Conservation (phyloP, 352 stramenopile species). For the Saprolegnia parasitica region DNA sequence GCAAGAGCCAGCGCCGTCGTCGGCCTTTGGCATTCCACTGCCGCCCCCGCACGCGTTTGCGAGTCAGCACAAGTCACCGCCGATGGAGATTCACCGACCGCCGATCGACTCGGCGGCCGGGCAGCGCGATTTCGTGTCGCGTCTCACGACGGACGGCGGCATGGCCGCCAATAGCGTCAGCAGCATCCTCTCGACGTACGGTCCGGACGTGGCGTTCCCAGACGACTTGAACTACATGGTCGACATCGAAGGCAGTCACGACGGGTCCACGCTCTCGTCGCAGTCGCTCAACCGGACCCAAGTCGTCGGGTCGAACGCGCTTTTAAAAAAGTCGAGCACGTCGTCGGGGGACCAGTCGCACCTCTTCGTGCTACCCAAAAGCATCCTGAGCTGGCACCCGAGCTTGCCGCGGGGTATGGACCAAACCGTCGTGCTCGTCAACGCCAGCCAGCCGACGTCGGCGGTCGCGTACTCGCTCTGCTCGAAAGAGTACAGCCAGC, state of each 20-base stretch:
- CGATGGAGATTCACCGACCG: not conserved
- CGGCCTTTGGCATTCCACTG: not conserved
- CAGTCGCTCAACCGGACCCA: conserved; percentile 23
- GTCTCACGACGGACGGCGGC: conserved; percentile 5
- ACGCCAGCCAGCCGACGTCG: conserved; percentile 73
- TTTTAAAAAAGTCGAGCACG: not conserved
- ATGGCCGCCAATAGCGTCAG: no score
- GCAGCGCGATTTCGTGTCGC: conserved; percentile 5
- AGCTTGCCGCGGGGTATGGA: conserved; percentile 65
- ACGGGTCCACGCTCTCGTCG: not conserved
- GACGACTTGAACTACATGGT: not conserved
- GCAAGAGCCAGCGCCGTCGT: not conserved
- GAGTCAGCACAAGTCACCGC: not conserved
- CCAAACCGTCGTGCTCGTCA: conserved; percentile 72
- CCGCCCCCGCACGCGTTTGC: not conserved
- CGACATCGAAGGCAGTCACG: not conserved
- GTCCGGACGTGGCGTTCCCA: not conserved
- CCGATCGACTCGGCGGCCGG: not conserved
- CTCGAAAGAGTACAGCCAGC: conserved; percentile 74
- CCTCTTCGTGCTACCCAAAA: conserved; percentile 73
- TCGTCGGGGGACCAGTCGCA: conserved; percentile 33
- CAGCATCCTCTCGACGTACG: not conserved
- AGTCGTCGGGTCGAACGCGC: conserved; percentile 18
- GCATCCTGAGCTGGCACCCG: conserved; percentile 75
- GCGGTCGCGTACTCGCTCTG: conserved; percentile 82